Evolutionary conservation across 352 stramenopile species (phyloP), one percentile per base, ranked within the genome.

Genomic region (Peronospora tabacina): DNA sequence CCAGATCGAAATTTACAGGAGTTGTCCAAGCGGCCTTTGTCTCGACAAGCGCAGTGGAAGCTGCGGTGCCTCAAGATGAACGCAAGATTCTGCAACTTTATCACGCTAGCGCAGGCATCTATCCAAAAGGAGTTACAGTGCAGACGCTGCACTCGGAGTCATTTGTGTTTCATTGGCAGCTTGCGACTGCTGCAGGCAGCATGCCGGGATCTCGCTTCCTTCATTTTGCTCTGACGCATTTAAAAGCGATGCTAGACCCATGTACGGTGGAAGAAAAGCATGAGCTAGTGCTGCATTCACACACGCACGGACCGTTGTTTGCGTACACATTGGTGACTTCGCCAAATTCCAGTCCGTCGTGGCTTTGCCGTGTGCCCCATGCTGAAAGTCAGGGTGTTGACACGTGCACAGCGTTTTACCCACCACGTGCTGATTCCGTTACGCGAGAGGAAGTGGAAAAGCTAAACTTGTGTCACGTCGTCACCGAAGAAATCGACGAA

Each of bases 21-120:
- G 55, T 90, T 19, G 61, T 92, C 5, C 82, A 92, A 44, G 63
- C 63, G 0, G 76, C 76, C 3, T 86, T 77, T 46, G 57, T 92
- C 7, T 74, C 70, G 24, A 78, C 65, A 3, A 80, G 68, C 44
- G 44, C 43, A 43, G 33, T 55, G 19, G 40, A 59, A 16, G 16
- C 48, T 43, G 49, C 12, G 30, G 46, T 16, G 32, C 52, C 29
- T 49, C 40, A 61, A 9, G 54, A 66, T 37, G 61, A 70, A 20
- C 56, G 57, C 36, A 72, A 63, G 22, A 64, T 88, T 28, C 37
- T 92, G 28, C 55, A 68, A 17, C 63, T 87, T 16, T 88, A 89
- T 16, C 66, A 78, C 1, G 55, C 49, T n/a, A 65, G 58, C 38
- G 69, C 82, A 9, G 79, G 82, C 15, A 61, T 85, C 19, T 89